phyloP scores from a whole-genome alignment of 2,329 filamentous ascomycete species.

The Alternaria burnsii region DNA sequence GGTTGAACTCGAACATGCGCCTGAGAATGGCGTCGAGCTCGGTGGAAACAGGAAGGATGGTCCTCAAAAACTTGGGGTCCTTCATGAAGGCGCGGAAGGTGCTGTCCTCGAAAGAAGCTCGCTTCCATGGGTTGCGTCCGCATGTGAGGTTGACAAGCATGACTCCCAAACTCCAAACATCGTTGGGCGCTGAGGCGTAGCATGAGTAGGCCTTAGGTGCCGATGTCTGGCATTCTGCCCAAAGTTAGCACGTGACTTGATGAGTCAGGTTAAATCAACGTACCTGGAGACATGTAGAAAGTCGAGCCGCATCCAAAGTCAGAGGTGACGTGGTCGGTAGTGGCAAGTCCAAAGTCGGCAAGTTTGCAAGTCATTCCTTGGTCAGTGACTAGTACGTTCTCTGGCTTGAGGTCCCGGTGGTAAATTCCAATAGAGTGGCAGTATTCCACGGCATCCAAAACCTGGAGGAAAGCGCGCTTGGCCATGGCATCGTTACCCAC shows the following conservation, averaged over 20 bases:
- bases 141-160: conserved; percentile 98
- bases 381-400: conserved; percentile 95
- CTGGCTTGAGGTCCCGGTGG: conserved; percentile 96
- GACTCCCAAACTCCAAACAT: conserved; percentile 97
- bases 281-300: conserved; percentile 99
- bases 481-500: conserved; percentile 89
- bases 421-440: conserved; percentile 95
- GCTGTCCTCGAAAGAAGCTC: conserved; percentile 89
- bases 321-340: conserved; percentile 80
- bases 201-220: conserved; percentile 73
- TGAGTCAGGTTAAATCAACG: conserved; percentile 47
- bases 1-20: conserved; percentile 87
- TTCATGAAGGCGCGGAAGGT: conserved; percentile 92
- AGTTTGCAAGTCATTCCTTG: conserved; percentile 90
- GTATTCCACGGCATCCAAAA: conserved; percentile 94
- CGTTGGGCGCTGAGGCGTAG: conserved; percentile 93
- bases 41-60: conserved; percentile 88
- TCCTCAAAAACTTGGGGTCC: conserved; percentile 86
- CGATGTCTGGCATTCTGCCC: conserved; percentile 85
- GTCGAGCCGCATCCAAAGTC: conserved; percentile 98
- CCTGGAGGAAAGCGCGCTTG: conserved; percentile 89
- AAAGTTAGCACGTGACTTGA: conserved; percentile 35
- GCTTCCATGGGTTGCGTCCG: conserved; percentile 98
- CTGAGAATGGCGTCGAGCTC: conserved; percentile 89
- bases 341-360: conserved; percentile 96